phyloP scores from a whole-genome alignment of 768 basidiomycete genomes.

The Kwoniella sp. region DNA sequence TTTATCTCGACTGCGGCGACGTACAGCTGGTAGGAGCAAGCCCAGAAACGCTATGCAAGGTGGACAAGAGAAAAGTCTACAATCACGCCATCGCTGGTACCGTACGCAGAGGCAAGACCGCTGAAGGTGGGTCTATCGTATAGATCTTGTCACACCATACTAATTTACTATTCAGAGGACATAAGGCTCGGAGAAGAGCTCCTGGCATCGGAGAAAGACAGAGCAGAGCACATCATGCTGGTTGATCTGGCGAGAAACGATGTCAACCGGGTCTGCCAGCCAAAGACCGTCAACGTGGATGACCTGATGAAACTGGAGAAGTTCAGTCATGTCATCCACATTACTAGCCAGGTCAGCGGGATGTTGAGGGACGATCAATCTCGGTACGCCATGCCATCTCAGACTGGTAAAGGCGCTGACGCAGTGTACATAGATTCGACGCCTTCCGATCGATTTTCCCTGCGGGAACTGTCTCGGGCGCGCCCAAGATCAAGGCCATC shows the following conservation, averaged over 20 bases:
- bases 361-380: slow-evolving; percentile 72
- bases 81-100: slow-evolving; percentile 99
- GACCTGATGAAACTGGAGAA: slow-evolving; percentile 87
- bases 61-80: slow-evolving; percentile 82
- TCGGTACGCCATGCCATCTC: slow-evolving; percentile 56
- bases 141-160: slow-evolving; percentile 10
- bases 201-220: slow-evolving; percentile 81
- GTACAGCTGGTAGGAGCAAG: slow-evolving; percentile 95
- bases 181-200: slow-evolving; percentile 68
- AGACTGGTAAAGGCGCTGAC: background rate
- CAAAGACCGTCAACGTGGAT: slow-evolving; percentile 92
- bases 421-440: slow-evolving; percentile 65
- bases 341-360: slow-evolving; percentile 93
- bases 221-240: slow-evolving; percentile 98
- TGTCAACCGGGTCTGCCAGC: slow-evolving; percentile 93
- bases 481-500: slow-evolving; percentile 97
- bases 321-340: slow-evolving; percentile 96
- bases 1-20: slow-evolving; percentile 89
- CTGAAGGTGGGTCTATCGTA: slow-evolving; percentile 62
- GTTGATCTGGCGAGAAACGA: slow-evolving; percentile 97
- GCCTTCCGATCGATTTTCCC: slow-evolving; percentile 99
- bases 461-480: slow-evolving; percentile 96
- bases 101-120: slow-evolving; percentile 74
- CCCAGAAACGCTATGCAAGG: slow-evolving; percentile 95
- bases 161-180: slow-evolving; percentile 73